Conservation (phyloP, 495 filamentous ascomycete genomes). For the Astrothelium macrocarpum region DNA sequence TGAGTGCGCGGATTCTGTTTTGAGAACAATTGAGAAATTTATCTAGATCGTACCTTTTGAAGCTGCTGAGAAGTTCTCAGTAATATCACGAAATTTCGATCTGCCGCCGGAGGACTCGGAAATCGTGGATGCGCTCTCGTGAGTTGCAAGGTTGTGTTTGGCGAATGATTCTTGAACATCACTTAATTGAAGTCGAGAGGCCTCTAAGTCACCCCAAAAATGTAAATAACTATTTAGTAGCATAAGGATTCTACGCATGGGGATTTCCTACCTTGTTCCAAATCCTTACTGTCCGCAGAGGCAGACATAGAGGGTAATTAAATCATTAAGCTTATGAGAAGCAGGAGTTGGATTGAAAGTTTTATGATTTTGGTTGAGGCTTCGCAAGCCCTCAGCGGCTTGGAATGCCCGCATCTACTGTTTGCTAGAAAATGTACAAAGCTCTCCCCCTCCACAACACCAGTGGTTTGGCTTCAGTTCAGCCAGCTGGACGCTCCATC, state of each 20-base stretch:
- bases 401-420: background rate
- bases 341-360: background rate
- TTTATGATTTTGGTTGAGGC: background rate
- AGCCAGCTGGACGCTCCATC: background rate
- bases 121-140: background rate
- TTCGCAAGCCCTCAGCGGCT: background rate
- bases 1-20: too few species aligned
- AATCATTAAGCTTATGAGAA: background rate
- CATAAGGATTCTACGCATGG: too few species aligned
- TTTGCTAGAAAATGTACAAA: slow-evolving; percentile 3
- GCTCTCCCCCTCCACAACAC: background rate
- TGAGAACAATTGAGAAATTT: background rate
- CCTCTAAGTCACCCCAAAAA: background rate
- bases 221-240: background rate
- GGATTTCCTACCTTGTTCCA: background rate
- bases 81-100: slow-evolving; percentile 52
- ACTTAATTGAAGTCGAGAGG: background rate
- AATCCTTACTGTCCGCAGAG: background rate
- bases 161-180: background rate
- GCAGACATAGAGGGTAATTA: background rate
- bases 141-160: background rate
- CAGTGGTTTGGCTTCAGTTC: background rate
- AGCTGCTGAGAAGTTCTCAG: slow-evolving; percentile 60
- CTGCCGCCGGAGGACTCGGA: slow-evolving; percentile 22
- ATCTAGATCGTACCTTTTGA: slow-evolving; percentile 47